Base-by-base conservation (phyloP, 1,284 basidiomycete genomes). In the Coniferiporia weirii region DNA sequence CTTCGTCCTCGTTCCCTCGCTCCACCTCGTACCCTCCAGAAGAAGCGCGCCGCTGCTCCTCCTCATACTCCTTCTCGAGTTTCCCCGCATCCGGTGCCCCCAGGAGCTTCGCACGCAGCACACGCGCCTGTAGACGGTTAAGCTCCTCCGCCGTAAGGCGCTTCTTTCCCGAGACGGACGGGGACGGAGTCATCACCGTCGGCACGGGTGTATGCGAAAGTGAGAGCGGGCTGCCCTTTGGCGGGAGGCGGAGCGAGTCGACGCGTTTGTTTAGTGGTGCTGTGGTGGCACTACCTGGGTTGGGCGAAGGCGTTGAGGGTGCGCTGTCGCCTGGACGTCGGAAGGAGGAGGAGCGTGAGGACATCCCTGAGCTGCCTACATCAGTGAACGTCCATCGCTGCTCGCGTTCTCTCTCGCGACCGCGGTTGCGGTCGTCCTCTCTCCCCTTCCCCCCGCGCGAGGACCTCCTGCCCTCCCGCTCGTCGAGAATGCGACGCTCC, bases 61-160 rank as follows among this genome's bases (percentile, higher is more conserved):
- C 73, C 57, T 98, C 93, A 64, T 96, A 98, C 72, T 96, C 86
- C 59, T 79, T 79, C 71, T 97, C 91, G 47, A 98, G 75, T 32
- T 79, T 76, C 34, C 81, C 80, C 4, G 91, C 89, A 66, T 93
- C 81, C 0, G 89, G 79, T 13, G 84, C 77, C 19, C 79, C 82
- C 80, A 90, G 90, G 27, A 99, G 78, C 71, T 92, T 96, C 8
- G 96, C 95, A 17, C 93, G 86, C 15, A 99, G 75, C 1, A 97
- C 94, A 65, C 89, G 89, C 6, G 96, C 97, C 72, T 98, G 95
- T 1, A 99, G 75, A 67, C 88, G 90, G 73, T 99, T 99, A 46
- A 99, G 78, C 38, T 89, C 90, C 34, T 87, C 86, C 5, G 87
- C 84, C 0, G 87, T 88, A 60, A 89, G 67, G 1, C 78, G 45